A percentile compares a stretch with the other conserved stretches of the same genome.
Conservation (phyloP, 768 basidiomycete species). For the Kwoniella pini region DNA sequence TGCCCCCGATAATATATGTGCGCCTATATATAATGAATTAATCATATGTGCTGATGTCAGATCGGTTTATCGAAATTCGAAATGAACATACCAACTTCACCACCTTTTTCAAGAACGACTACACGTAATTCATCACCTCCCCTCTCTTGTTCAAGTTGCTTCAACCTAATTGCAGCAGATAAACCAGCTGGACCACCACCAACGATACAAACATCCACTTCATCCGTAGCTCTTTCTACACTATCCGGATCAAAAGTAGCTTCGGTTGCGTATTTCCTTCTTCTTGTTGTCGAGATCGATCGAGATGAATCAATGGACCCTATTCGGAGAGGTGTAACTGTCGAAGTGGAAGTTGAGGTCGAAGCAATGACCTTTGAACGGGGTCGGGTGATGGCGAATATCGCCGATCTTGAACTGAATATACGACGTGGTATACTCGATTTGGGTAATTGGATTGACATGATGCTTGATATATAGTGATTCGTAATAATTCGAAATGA, state of each 20-base stretch:
- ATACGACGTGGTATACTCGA: slow-evolving; percentile 10
- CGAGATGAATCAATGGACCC: neutral
- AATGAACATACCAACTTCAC: slow-evolving; percentile 73
- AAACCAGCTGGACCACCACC: slow-evolving; percentile 94
- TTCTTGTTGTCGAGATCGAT: slow-evolving; percentile 15
- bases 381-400: slow-evolving; percentile 21
- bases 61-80: too few relatives aligned
- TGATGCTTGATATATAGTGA: slow-evolving; percentile 10
- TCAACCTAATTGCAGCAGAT: slow-evolving; percentile 90
- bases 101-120: slow-evolving; percentile 92
- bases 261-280: slow-evolving; percentile 35
- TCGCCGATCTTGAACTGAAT: slow-evolving; percentile 3
- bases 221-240: slow-evolving; percentile 83
- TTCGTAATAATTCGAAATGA: neutral
- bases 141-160: slow-evolving; percentile 80
- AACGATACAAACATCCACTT: slow-evolving; percentile 96
- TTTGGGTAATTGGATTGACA: slow-evolving; percentile 15
- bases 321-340: neutral
- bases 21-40: too few relatives aligned
- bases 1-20: slow-evolving; percentile 93
- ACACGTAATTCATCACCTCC: slow-evolving; percentile 77
- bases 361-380: neutral
- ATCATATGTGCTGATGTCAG: too few relatives aligned
- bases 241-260: slow-evolving; percentile 59
- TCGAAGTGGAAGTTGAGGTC: neutral